A percentile compares a stretch with the other conserved stretches of the same genome.
phyloP scores from a whole-genome alignment of 2,329 filamentous ascomycete genomes.

The Simplicillium sp. region DNA sequence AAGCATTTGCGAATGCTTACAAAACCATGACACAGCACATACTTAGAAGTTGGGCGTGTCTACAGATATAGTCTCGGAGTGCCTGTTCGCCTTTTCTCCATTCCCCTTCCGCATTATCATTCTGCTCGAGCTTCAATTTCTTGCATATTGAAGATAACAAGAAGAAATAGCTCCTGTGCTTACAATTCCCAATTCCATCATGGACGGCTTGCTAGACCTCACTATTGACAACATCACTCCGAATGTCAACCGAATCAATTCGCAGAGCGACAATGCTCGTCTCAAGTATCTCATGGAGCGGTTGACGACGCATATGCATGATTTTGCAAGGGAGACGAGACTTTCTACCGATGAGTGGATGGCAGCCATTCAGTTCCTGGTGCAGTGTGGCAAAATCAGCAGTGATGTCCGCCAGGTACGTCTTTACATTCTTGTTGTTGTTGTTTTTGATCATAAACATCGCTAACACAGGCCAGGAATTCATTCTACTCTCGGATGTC shows the following conservation, averaged over 20 bases:
- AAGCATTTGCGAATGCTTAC: too few relatives aligned
- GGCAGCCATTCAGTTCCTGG: slow-evolving; percentile 59
- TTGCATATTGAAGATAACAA: too few relatives aligned
- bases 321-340: slow-evolving; percentile 66
- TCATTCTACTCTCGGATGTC: slow-evolving; percentile 67
- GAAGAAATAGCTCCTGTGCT: too few relatives aligned
- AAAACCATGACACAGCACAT: too few relatives aligned
- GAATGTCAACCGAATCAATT: slow-evolving; percentile 63
- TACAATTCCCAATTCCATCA: too few relatives aligned
- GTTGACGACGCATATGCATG: slow-evolving; percentile 63
- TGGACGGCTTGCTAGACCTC: slow-evolving; percentile 32
- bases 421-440: slow-evolving; percentile 4
- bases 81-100: too few relatives aligned
- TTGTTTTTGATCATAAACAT: background rate
- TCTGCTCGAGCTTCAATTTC: too few relatives aligned
- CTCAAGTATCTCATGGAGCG: slow-evolving; percentile 60
- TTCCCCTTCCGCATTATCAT: too few relatives aligned
- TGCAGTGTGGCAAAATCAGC: slow-evolving; percentile 57
- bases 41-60: too few relatives aligned
- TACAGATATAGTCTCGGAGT: too few relatives aligned
- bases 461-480: slow-evolving; percentile 39
- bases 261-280: slow-evolving; percentile 49
- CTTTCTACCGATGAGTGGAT: slow-evolving; percentile 68
- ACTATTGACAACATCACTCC: slow-evolving; percentile 68
- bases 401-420: slow-evolving; percentile 56